These are phyloP conservation scores for Tuber calosporum DNA, from an alignment of 495 filamentous ascomycete genomes.

Conservation along the genomic window DNA sequence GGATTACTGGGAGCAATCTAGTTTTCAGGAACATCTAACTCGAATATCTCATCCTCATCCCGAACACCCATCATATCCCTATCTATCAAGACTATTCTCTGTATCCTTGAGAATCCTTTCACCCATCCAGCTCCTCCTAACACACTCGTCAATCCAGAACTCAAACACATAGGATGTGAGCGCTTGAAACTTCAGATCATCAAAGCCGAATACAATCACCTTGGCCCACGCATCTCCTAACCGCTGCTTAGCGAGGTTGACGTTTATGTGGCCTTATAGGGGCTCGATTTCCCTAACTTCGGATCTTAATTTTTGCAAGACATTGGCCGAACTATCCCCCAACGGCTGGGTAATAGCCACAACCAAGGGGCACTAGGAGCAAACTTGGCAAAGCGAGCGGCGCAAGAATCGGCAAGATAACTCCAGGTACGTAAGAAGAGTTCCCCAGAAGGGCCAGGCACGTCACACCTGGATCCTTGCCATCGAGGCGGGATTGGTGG, in stretches of 20 bases:
- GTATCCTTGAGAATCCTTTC: not conserved
- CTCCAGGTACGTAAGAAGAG: constrained; percentile 50
- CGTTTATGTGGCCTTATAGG: constrained; percentile 40
- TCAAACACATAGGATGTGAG: not conserved
- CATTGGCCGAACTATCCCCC: constrained; percentile 32
- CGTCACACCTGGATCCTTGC: constrained; percentile 13
- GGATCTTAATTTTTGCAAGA: constrained; percentile 42
- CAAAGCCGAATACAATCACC: constrained; percentile 49
- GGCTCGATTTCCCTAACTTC: constrained; percentile 43
- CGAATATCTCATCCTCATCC: constrained; percentile 48
- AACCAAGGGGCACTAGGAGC: constrained; percentile 47
- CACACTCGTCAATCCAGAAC: not conserved
- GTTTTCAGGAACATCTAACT: constrained; percentile 37
- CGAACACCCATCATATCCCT: constrained; percentile 49
- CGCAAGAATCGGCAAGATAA: constrained; percentile 48
- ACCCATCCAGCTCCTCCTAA: not conserved
- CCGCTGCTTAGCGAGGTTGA: constrained; percentile 45
- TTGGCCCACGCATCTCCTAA: constrained; percentile 55
- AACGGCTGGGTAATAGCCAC: constrained; percentile 47
- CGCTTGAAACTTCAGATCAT: constrained; percentile 40
- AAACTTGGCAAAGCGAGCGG: constrained; percentile 46
- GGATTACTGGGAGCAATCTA: constrained; percentile 50
- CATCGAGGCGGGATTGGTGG: not conserved
- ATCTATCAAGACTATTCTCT: constrained; percentile 48
- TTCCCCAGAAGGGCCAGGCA: constrained; percentile 50